Evolutionary conservation across 2,329 filamentous ascomycete genomes (phyloP).

Genomic region (Westerdykella ornata): DNA sequence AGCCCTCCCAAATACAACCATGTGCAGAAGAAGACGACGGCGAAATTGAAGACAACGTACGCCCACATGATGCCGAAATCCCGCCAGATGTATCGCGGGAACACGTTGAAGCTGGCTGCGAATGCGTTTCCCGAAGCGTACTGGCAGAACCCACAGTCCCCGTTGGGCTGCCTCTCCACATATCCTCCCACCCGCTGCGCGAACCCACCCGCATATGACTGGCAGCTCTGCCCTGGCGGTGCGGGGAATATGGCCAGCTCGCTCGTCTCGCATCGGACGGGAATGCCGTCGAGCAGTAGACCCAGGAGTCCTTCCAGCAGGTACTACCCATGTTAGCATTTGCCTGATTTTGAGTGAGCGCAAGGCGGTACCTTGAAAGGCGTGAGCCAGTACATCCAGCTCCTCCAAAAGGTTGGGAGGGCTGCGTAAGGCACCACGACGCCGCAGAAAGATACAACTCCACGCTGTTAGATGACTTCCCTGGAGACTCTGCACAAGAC

Average conservation of each 20-base stretch:
- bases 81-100: slow-evolving; percentile 56
- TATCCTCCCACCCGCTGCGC: slow-evolving; percentile 54
- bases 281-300: slow-evolving; percentile 49
- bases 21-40: slow-evolving; percentile 46
- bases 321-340: slow-evolving; percentile 41
- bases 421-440: slow-evolving; percentile 62
- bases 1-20: slow-evolving; percentile 49
- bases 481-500: neutral
- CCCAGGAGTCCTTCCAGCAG: slow-evolving; percentile 57
- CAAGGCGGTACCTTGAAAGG: slow-evolving; percentile 46
- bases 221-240: slow-evolving; percentile 55
- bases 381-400: slow-evolving; percentile 48
- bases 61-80: slow-evolving; percentile 60
- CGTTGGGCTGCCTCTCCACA: slow-evolving; percentile 50
- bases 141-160: slow-evolving; percentile 59
- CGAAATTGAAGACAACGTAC: slow-evolving; percentile 60
- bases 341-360: neutral
- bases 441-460: slow-evolving; percentile 64
- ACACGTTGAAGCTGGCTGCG: slow-evolving; percentile 51
- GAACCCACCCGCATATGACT: slow-evolving; percentile 52
- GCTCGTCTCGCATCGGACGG: slow-evolving; percentile 48
- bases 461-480: neutral
- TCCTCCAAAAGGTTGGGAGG: slow-evolving; percentile 60
- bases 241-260: slow-evolving; percentile 57
- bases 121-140: slow-evolving; percentile 57